Evolutionary conservation across 2,329 filamentous ascomycete species (phyloP), one percentile per base, ranked within the genome.

Genomic region (Drechslerella dactyloides): DNA sequence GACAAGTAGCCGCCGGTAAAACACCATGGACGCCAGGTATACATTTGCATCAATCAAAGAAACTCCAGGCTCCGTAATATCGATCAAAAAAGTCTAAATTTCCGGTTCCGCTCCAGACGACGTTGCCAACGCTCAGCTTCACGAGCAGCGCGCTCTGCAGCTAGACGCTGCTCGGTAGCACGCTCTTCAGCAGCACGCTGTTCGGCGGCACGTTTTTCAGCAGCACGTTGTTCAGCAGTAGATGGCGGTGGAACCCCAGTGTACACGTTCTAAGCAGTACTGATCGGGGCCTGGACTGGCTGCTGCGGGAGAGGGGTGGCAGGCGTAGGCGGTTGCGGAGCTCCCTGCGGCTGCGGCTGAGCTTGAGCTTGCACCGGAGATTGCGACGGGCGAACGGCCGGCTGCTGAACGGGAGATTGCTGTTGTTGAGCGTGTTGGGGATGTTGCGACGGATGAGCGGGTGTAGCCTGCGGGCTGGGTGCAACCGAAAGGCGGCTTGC

Each of bases 331-430:
- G 55, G 24, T 24, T 54, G 57, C 15, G 48, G 11, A 23, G 48
- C n/a, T n/a, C n/a, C n/a, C n/a, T n/a, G n/a, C n/a, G n/a, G 13
- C 19, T 40, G 19, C 23, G 24, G 57, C 21, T 52, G 46, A 30
- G 50, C 13, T 52, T 62, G 57, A 17, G 48, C 3, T 19, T 37
- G 46, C 42, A 24, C 46, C 15, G 57, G 21, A 15, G 52, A 21
- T 53, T 69, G 64, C 11, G 64, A 10, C 8, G 51, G 19, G 15
- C 55, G 64, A 17, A 50, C 24, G 24, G 37, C 35, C 17, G 44
- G 54, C 6, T 44, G 54, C 13, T 50, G 17, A 17, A 42, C 52
- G 24, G 57, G n/a, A 37, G 60, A 51, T n/a, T n/a, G n/a, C n/a
- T n/a, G n/a, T n/a, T n/a, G n/a, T n/a, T n/a, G n/a, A n/a, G n/a